Conservation (phyloP, 2,329 filamentous ascomycete genomes). For the Ophiostoma ips region DNA sequence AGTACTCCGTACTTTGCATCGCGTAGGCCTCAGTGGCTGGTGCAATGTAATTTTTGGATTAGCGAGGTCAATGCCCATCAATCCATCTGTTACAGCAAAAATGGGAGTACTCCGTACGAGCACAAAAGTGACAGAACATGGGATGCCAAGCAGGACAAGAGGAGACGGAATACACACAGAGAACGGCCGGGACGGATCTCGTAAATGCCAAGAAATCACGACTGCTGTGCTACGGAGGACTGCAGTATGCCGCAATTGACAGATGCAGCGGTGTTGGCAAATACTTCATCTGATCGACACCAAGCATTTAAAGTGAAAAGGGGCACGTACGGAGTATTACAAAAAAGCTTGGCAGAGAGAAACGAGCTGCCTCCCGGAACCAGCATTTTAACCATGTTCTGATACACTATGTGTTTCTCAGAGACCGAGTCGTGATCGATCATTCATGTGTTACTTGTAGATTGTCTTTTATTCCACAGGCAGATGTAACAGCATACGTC, state of each 20-base stretch:
- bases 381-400: background rate
- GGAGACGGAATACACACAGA: background rate
- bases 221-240: background rate
- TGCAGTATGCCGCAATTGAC: background rate
- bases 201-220: background rate
- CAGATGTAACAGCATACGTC: too few relatives aligned
- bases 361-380: background rate
- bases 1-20: too few relatives aligned
- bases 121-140: background rate
- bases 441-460: background rate
- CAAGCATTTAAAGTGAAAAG: slow-evolving; percentile 5
- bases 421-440: background rate
- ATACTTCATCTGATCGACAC: slow-evolving; percentile 10
- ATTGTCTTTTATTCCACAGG: background rate
- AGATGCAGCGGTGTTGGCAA: background rate
- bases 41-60: too few relatives aligned
- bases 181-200: background rate
- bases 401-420: background rate
- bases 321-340: background rate
- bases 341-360: background rate
- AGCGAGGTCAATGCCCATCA: too few relatives aligned
- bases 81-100: too few relatives aligned
- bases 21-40: too few relatives aligned
- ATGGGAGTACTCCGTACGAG: too few relatives aligned
- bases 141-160: background rate